These are phyloP conservation scores for Boletus edulis DNA, from an alignment of 768 basidiomycete species.

Conservation along the genomic window DNA sequence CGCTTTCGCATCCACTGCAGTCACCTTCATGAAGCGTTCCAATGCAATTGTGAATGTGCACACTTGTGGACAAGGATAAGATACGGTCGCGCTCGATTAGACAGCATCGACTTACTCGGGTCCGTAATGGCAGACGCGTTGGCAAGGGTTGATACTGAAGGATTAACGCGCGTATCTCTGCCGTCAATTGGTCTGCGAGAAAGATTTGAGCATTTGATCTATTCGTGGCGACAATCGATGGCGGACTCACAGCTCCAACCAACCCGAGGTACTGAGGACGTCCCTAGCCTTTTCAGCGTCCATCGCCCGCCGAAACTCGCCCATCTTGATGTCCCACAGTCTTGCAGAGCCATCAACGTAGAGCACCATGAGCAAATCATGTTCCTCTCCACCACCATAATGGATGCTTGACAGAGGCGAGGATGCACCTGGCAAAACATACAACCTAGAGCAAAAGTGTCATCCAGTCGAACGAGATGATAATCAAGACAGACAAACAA, in stretches of 20 bases:
- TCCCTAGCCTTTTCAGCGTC: slow-evolving; percentile 73
- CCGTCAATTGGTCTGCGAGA: slow-evolving; percentile 25
- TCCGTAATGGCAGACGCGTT: slow-evolving; percentile 14
- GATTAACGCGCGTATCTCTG: slow-evolving; percentile 23
- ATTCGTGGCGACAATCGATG: background rate
- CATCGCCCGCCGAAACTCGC: slow-evolving; percentile 86
- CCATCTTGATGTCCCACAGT: slow-evolving; percentile 81
- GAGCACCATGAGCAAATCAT: slow-evolving; percentile 68
- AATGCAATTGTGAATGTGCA: slow-evolving; percentile 50
- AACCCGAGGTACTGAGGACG: slow-evolving; percentile 65
- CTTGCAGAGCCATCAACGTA: slow-evolving; percentile 78
- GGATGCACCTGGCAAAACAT: slow-evolving; percentile 79
- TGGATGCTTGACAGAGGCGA: slow-evolving; percentile 63
- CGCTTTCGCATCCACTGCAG: slow-evolving; percentile 48
- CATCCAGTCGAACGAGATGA: background rate
- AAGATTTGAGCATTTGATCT: background rate
- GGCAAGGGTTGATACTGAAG: slow-evolving; percentile 26
- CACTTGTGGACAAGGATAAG: slow-evolving; percentile 32
- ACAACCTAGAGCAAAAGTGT: slow-evolving; percentile 48
- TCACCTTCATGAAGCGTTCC: slow-evolving; percentile 50
- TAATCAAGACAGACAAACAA: slow-evolving; percentile 53
- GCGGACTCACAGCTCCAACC: slow-evolving; percentile 63
- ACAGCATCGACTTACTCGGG: slow-evolving; percentile 21
- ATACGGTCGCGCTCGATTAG: slow-evolving; percentile 20
- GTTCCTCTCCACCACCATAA: slow-evolving; percentile 45